Evolutionary conservation across 129 eudicot species (phyloP).

Genomic region (Chrysanthemum seticuspe): DNA sequence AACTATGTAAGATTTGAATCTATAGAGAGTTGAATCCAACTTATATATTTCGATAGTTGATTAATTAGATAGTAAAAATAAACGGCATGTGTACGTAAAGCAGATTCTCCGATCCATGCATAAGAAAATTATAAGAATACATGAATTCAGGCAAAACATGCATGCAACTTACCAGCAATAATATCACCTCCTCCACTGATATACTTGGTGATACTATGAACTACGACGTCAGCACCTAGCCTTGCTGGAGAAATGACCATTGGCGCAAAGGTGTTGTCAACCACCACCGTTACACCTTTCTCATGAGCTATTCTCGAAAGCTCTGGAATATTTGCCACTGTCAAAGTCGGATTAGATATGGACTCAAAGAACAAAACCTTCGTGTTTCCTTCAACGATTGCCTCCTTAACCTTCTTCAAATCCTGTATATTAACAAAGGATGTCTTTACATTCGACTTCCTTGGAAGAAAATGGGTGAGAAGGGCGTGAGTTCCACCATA

Average conservation of each 20-base stretch:
- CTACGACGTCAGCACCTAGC: slow-evolving; percentile 66
- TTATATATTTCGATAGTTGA: no score
- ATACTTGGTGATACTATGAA: slow-evolving; percentile 68
- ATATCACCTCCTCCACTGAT: slow-evolving; percentile 75
- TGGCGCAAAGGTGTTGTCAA: slow-evolving; percentile 69
- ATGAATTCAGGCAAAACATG: not conserved
- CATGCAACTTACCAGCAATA: slow-evolving; percentile 50
- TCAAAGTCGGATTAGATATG: slow-evolving; percentile 59
- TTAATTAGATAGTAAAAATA: no score
- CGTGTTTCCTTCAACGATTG: slow-evolving; percentile 53
- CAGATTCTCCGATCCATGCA: slow-evolving; percentile 22
- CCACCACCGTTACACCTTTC: slow-evolving; percentile 55
- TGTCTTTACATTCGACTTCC: slow-evolving; percentile 53
- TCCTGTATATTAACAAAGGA: slow-evolving; percentile 63
- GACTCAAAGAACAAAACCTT: slow-evolving; percentile 67
- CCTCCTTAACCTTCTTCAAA: slow-evolving; percentile 40
- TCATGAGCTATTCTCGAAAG: slow-evolving; percentile 56
- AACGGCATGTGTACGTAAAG: no score
- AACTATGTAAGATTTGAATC: no score
- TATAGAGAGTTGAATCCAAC: no score
- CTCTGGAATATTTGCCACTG: slow-evolving; percentile 61
- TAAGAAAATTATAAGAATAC: not conserved
- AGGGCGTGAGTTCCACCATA: slow-evolving; percentile 76
- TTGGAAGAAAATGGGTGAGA: slow-evolving; percentile 54
- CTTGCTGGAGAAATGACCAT: slow-evolving; percentile 71